These are phyloP conservation scores for Hirsutella rhossiliensis DNA, from an alignment of 2,329 filamentous ascomycete species.

Conservation along the genomic window DNA sequence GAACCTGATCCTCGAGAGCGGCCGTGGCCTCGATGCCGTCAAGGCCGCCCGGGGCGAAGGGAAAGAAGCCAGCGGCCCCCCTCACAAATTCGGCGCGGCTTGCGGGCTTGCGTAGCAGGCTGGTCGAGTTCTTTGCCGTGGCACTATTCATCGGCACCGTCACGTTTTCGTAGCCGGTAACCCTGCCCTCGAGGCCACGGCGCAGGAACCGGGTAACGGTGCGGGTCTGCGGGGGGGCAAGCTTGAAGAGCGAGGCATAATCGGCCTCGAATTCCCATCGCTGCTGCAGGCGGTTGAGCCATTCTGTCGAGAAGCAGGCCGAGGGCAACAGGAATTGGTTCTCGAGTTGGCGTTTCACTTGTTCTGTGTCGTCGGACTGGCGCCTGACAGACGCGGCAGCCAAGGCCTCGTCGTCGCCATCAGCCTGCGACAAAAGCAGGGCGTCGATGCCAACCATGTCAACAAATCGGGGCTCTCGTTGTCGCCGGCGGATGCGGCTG, in stretches of 20 bases:
- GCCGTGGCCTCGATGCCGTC: constrained; percentile 79
- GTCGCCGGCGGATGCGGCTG: not conserved
- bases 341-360: constrained; percentile 61
- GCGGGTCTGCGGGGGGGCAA: constrained; percentile 83
- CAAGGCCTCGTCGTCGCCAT: constrained; percentile 5
- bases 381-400: constrained; percentile 3
- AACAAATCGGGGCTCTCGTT: not conserved
- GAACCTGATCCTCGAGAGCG: constrained; percentile 65
- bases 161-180: constrained; percentile 89
- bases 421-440: constrained; percentile 18
- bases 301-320: constrained; percentile 65
- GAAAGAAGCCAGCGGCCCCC: constrained; percentile 86
- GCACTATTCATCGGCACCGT: constrained; percentile 82
- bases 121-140: constrained; percentile 92
- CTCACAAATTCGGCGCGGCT: constrained; percentile 82
- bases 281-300: constrained; percentile 84
- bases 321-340: constrained; percentile 69
- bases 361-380: constrained; percentile 35
- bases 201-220: constrained; percentile 90
- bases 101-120: constrained; percentile 74
- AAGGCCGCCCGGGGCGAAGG: constrained; percentile 82
- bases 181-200: constrained; percentile 81
- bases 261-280: constrained; percentile 74
- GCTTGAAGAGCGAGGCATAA: constrained; percentile 71
- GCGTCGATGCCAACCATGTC: constrained; percentile 23